Percentiles rank a stretch among this genome's conserved stretches.
phyloP scores from a whole-genome alignment of 202 grass and related monocot genomes.

The Setaria italica region DNA sequence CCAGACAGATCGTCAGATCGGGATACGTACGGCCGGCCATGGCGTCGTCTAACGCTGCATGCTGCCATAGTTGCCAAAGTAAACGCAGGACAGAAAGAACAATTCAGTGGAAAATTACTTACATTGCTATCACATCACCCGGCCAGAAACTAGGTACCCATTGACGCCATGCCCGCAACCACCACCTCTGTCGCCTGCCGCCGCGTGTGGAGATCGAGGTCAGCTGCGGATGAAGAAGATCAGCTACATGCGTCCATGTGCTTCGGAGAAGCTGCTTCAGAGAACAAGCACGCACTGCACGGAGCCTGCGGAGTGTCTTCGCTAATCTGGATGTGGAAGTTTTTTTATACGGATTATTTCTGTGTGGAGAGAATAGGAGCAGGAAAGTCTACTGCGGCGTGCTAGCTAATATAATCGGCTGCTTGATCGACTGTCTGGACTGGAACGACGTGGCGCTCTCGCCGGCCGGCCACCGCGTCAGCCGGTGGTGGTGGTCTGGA shows the following conservation, averaged over 20 bases:
- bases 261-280: not conserved
- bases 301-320: not conserved
- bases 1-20: not conserved
- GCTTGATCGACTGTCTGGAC: not conserved
- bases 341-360: too few relatives aligned
- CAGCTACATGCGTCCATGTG: not conserved
- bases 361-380: too few relatives aligned
- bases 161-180: conserved; percentile 8
- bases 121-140: not conserved
- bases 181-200: not conserved
- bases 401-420: not conserved
- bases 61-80: too few relatives aligned
- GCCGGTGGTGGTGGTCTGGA: too few relatives aligned
- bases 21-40: not conserved
- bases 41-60: not conserved
- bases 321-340: not conserved
- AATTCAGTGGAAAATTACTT: not conserved
- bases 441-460: not conserved
- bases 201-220: conserved; percentile 1
- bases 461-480: not conserved
- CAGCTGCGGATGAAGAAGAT: not conserved
- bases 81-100: not conserved
- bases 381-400: not conserved
- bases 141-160: not conserved
- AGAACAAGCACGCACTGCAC: too few relatives aligned